phyloP scores from a whole-genome alignment of 2,329 filamentous ascomycete species.

The Rachicladosporium sp. region DNA sequence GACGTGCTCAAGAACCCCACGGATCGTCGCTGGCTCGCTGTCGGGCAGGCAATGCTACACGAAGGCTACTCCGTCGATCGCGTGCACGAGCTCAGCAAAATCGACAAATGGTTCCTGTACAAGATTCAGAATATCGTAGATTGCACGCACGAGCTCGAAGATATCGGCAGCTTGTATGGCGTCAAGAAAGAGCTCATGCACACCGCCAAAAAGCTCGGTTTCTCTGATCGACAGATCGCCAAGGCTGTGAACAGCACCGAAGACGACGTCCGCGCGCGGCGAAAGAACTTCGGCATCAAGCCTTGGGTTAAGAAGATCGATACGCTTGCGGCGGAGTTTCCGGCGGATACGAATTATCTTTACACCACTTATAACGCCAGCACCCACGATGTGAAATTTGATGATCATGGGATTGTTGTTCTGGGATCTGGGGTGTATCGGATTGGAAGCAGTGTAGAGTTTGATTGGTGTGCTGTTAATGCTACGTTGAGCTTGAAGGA shows the following conservation, averaged over 20 bases:
- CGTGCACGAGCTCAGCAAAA: conserved; percentile 96
- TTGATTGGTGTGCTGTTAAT: conserved; percentile 96
- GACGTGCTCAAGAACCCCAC: conserved; percentile 94
- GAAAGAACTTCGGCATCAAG: conserved; percentile 74
- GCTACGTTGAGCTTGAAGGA: conserved; percentile 82
- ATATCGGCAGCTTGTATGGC: conserved; percentile 23
- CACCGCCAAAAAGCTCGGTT: conserved; percentile 85
- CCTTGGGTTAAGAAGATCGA: conserved; percentile 97
- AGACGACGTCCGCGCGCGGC: conserved; percentile 69
- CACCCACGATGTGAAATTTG: conserved; percentile 70
- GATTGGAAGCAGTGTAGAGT: conserved; percentile 95
- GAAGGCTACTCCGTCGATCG: conserved; percentile 87
- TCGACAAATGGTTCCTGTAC: conserved; percentile 96
- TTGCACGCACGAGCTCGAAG: conserved; percentile 54
- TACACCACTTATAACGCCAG: conserved; percentile 92
- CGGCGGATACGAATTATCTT: conserved; percentile 86
- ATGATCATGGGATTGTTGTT: conserved; percentile 91
- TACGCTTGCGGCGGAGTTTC: conserved; percentile 94
- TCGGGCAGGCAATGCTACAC: conserved; percentile 86
- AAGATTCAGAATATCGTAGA: conserved; percentile 84
- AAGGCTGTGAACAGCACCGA: conserved; percentile 94
- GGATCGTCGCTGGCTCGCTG: conserved; percentile 91
- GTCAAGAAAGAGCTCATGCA: conserved; percentile 52
- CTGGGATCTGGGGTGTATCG: conserved; percentile 91
- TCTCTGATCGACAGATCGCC: conserved; percentile 84